Evolutionary conservation across 2,329 filamentous ascomycete species (phyloP).

Genomic region (Sporothrix brasiliensis): DNA sequence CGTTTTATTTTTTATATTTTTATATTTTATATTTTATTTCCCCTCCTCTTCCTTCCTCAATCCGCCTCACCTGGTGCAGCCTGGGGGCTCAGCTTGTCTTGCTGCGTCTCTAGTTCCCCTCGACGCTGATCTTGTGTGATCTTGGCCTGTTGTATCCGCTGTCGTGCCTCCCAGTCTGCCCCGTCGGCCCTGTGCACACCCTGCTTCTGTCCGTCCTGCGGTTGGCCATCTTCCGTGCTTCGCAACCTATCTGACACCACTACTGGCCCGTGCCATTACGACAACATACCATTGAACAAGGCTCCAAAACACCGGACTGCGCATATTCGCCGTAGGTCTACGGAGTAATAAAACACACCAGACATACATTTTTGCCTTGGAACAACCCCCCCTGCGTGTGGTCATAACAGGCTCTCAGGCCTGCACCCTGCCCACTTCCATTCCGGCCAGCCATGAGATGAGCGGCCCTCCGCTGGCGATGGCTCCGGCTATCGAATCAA

Average conservation of each 20-base stretch:
- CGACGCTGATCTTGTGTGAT: background rate
- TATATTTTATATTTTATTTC: slow-evolving; percentile 19
- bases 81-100: slow-evolving; percentile 29
- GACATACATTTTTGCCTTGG: slow-evolving; percentile 6
- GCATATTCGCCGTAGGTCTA: slow-evolving; percentile 12
- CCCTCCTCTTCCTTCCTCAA: background rate
- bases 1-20: slow-evolving; percentile 6
- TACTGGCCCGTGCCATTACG: slow-evolving; percentile 25
- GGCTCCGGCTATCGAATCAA: slow-evolving; percentile 48
- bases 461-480: slow-evolving; percentile 48
- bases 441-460: slow-evolving; percentile 48
- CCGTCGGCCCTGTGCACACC: slow-evolving; percentile 15
- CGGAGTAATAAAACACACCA: background rate
- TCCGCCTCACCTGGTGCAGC: slow-evolving; percentile 29
- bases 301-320: slow-evolving; percentile 29
- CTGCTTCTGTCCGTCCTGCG: slow-evolving; percentile 19
- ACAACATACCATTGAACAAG: slow-evolving; percentile 25
- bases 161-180: slow-evolving; percentile 20
- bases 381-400: background rate
- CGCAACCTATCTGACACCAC: slow-evolving; percentile 31
- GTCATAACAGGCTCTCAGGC: slow-evolving; percentile 6
- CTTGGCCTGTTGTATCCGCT: slow-evolving; percentile 31
- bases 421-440: slow-evolving; percentile 27
- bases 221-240: slow-evolving; percentile 31
- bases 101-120: slow-evolving; percentile 18